Percentiles rank a stretch among this genome's conserved stretches.
phyloP scores from a whole-genome alignment of 1,284 basidiomycete species.

The Ustilago xerochloae region DNA sequence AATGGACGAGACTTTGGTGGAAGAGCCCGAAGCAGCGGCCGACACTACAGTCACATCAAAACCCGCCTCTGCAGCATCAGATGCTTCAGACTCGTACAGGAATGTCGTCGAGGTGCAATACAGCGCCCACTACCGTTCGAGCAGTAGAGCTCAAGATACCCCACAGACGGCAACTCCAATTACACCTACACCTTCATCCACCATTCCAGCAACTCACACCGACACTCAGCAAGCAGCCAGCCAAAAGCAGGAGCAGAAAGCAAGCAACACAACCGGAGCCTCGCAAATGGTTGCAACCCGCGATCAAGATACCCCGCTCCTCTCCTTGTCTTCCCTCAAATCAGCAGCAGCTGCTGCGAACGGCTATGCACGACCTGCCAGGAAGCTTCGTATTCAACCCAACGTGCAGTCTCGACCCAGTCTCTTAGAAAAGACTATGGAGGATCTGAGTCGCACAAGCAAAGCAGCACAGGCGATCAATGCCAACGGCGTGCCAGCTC shows the following conservation, averaged over 20 bases:
- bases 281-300: background rate
- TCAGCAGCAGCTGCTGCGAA: background rate
- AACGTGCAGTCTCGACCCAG: constrained; percentile 34
- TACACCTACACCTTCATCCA: background rate
- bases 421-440: constrained; percentile 29
- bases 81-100: constrained; percentile 7
- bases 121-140: background rate
- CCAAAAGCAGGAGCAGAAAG: background rate
- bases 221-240: background rate
- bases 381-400: constrained; percentile 31
- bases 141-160: background rate
- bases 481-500: background rate
- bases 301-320: constrained; percentile 15
- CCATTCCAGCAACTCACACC: background rate
- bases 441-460: constrained; percentile 16
- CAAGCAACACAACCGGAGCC: background rate
- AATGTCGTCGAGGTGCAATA: constrained; percentile 11
- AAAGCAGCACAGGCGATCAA: constrained; percentile 9
- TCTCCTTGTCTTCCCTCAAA: constrained; percentile 3
- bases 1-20: background rate
- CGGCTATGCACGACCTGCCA: constrained; percentile 10
- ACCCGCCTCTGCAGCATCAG: background rate
- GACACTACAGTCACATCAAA: background rate
- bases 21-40: constrained; percentile 6
- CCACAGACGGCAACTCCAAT: too few species aligned